phyloP scores from a whole-genome alignment of 129 eudicot genomes.

The Tagetes erecta region DNA sequence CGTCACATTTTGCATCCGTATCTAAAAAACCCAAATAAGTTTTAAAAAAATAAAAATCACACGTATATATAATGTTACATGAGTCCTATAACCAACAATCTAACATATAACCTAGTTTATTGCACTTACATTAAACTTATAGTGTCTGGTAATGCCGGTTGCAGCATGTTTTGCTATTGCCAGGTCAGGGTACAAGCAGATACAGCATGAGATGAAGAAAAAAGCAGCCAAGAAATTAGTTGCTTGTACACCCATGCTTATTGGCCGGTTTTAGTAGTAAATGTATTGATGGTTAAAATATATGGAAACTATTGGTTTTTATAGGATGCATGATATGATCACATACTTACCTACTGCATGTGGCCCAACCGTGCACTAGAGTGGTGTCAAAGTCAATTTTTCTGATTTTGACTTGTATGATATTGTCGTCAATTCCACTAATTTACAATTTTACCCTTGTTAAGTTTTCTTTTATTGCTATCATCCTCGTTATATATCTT shows the following conservation, averaged over 20 bases:
- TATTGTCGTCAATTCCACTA: conserved; percentile 17
- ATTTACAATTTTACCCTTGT: conserved; percentile 25
- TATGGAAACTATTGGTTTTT: conserved; percentile 29
- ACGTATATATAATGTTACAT: background rate
- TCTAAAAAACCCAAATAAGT: conserved; percentile 28
- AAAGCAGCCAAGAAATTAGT: conserved; percentile 25
- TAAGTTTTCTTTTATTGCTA: no score
- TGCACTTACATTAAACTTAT: conserved; percentile 56
- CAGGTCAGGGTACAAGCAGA: conserved; percentile 32
- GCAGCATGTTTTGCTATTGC: conserved; percentile 36
- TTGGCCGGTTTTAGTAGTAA: conserved; percentile 9
- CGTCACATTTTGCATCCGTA: conserved; percentile 59
- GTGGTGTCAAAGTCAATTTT: conserved; percentile 51
- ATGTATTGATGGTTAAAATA: conserved; percentile 5
- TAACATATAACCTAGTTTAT: background rate
- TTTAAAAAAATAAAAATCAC: background rate
- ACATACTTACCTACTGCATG: conserved; percentile 41
- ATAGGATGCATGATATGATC: conserved; percentile 24
- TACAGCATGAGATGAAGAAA: conserved; percentile 32
- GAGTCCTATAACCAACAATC: background rate
- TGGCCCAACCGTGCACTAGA: conserved; percentile 31
- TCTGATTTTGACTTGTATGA: conserved; percentile 33
- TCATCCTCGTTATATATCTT: no score
- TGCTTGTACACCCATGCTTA: conserved; percentile 33
- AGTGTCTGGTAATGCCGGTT: conserved; percentile 44